Conservation (phyloP, 2,329 filamentous ascomycete genomes). For the Trichophyton schoenleinii region DNA sequence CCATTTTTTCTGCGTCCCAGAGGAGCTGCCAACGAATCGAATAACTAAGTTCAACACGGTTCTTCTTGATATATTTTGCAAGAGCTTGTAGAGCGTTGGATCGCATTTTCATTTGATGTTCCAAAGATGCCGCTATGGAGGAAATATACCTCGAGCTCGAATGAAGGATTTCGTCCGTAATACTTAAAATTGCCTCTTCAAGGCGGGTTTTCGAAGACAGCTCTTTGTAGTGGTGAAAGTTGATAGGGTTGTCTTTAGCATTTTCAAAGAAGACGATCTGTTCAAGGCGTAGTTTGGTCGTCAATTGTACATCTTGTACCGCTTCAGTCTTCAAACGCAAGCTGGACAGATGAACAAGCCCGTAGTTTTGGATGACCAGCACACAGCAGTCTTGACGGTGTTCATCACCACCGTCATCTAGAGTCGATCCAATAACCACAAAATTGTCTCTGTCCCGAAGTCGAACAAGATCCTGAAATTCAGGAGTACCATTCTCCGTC, state of each 20-base stretch:
- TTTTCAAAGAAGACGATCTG: constrained; percentile 89
- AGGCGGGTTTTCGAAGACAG: constrained; percentile 60
- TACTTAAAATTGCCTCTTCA: constrained; percentile 59
- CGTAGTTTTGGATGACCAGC: constrained; percentile 45
- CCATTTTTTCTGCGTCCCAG: constrained; percentile 83
- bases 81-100: constrained; percentile 63
- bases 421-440: constrained; percentile 38
- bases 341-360: constrained; percentile 41
- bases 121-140: constrained; percentile 59
- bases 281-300: constrained; percentile 78
- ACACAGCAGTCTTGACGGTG: constrained; percentile 33
- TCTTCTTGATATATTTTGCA: constrained; percentile 55
- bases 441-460: constrained; percentile 47
- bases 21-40: constrained; percentile 65
- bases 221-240: constrained; percentile 58
- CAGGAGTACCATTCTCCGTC: constrained; percentile 59
- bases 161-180: constrained; percentile 70
- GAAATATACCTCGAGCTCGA: constrained; percentile 66
- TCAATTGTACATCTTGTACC: constrained; percentile 39
- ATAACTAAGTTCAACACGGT: constrained; percentile 51
- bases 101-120: constrained; percentile 64
- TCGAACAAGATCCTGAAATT: constrained; percentile 77
- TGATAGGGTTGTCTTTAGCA: constrained; percentile 72
- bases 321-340: not conserved
- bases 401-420: constrained; percentile 34